A percentile compares a stretch with the other conserved stretches of the same genome.
phyloP scores from a whole-genome alignment of 495 filamentous ascomycete species.

The Aspergillus panamensis region DNA sequence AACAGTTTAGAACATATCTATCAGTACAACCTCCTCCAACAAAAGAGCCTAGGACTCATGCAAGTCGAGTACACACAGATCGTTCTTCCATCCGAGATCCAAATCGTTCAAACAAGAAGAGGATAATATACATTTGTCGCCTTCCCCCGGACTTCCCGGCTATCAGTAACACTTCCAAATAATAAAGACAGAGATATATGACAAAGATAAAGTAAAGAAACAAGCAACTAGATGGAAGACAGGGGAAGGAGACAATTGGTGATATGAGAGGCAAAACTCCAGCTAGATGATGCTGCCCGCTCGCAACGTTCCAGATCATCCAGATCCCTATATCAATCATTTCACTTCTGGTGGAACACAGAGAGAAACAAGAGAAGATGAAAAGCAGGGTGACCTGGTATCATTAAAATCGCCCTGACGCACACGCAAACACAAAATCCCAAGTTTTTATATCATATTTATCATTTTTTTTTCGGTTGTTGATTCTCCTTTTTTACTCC shows the following conservation, averaged over 20 bases:
- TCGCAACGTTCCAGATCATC: slow-evolving; percentile 16
- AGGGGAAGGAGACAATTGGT: slow-evolving; percentile 13
- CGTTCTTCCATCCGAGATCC: slow-evolving; percentile 21
- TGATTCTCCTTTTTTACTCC: slow-evolving; percentile 58
- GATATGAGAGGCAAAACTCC: slow-evolving; percentile 24
- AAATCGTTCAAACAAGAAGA: slow-evolving; percentile 36
- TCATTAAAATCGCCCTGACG: slow-evolving; percentile 10
- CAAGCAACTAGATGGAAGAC: slow-evolving; percentile 17
- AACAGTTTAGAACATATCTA: slow-evolving; percentile 1
- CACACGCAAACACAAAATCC: slow-evolving; percentile 4
- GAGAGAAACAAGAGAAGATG: slow-evolving; percentile 7
- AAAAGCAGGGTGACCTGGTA: slow-evolving; percentile 4
- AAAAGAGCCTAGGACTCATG: not conserved
- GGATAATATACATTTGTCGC: slow-evolving; percentile 45
- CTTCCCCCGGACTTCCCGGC: slow-evolving; percentile 22
- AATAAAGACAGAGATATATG: slow-evolving; percentile 20
- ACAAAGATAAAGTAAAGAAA: slow-evolving; percentile 22
- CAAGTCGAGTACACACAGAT: not conserved
- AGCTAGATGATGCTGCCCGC: slow-evolving; percentile 26
- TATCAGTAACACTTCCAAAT: slow-evolving; percentile 20
- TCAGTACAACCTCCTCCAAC: not conserved
- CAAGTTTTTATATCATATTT: slow-evolving; percentile 7
- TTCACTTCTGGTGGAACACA: not conserved
- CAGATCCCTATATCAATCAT: not conserved
- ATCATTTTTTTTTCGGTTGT: slow-evolving; percentile 9